Evolutionary conservation across 192 early-diverging fungal species (phyloP).

Genomic region (Entomortierella lignicola): DNA sequence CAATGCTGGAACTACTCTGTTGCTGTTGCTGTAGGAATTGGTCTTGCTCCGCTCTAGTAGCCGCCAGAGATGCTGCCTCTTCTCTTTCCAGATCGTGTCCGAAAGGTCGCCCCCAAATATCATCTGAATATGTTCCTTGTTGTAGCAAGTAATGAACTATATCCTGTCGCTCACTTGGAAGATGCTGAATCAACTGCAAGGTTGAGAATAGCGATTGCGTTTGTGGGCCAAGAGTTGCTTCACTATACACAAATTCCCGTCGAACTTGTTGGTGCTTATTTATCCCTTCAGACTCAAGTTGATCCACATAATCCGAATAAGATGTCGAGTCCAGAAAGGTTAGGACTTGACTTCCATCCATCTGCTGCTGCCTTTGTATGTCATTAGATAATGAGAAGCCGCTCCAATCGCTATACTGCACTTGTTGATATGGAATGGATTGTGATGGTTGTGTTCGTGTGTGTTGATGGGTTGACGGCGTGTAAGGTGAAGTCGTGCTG

Average conservation of each 20-base stretch:
- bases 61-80: slow-evolving; percentile 27
- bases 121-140: slow-evolving; percentile 40
- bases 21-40: slow-evolving; percentile 19
- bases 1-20: neutral
- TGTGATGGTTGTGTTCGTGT: neutral
- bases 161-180: slow-evolving; percentile 52
- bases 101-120: slow-evolving; percentile 36
- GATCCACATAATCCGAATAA: slow-evolving; percentile 43
- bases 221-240: neutral
- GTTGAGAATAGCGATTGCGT: slow-evolving; percentile 6
- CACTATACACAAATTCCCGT: slow-evolving; percentile 32
- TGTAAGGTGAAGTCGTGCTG: neutral
- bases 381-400: slow-evolving; percentile 11
- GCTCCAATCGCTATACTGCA: neutral
- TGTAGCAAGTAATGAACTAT: slow-evolving; percentile 45
- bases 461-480: neutral
- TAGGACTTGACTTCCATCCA: slow-evolving; percentile 33
- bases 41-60: slow-evolving; percentile 32
- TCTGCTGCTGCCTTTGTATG: slow-evolving; percentile 28
- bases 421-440: neutral
- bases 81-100: slow-evolving; percentile 11
- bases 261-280: slow-evolving; percentile 39
- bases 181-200: slow-evolving; percentile 36
- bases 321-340: slow-evolving; percentile 31
- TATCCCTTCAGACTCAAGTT: slow-evolving; percentile 27